phyloP scores from a whole-genome alignment of 2,329 filamentous ascomycete genomes.

The Peltaster fructicola region DNA sequence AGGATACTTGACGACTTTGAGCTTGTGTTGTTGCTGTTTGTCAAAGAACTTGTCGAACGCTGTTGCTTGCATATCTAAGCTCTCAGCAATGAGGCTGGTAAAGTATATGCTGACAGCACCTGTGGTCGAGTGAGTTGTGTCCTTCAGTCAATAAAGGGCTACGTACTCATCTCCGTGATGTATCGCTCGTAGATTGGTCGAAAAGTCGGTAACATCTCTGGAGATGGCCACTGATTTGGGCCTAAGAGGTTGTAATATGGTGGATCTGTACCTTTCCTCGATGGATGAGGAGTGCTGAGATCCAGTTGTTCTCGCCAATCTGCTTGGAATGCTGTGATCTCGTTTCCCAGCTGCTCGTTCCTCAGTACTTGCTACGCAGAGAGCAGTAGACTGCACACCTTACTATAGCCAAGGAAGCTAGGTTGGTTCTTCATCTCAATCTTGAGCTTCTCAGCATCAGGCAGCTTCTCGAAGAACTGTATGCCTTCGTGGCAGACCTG shows the following conservation, averaged over 20 bases:
- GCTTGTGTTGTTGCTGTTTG: constrained; percentile 54
- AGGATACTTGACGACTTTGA: constrained; percentile 78
- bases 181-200: constrained; percentile 53
- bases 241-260: constrained; percentile 58
- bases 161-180: constrained; percentile 62
- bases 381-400: constrained; percentile 16
- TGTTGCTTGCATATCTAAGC: constrained; percentile 49
- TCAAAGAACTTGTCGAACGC: constrained; percentile 73
- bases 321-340: constrained; percentile 52
- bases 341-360: constrained; percentile 30
- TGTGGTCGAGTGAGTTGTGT: too few species aligned
- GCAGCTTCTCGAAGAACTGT: constrained; percentile 62
- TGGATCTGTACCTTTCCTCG: constrained; percentile 45
- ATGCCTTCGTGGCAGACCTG: constrained; percentile 50
- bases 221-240: constrained; percentile 63
- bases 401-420: constrained; percentile 28
- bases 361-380: too few species aligned
- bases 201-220: constrained; percentile 46
- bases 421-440: constrained; percentile 33
- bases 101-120: constrained; percentile 52
- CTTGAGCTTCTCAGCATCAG: constrained; percentile 53
- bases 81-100: constrained; percentile 66
- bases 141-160: too few species aligned
- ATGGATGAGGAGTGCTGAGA: constrained; percentile 58
- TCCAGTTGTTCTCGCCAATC: constrained; percentile 82